Evolutionary conservation across 2,329 filamentous ascomycete genomes (phyloP), one percentile per base, ranked within the genome.

Genomic region (Hansfordia pulvinata): DNA sequence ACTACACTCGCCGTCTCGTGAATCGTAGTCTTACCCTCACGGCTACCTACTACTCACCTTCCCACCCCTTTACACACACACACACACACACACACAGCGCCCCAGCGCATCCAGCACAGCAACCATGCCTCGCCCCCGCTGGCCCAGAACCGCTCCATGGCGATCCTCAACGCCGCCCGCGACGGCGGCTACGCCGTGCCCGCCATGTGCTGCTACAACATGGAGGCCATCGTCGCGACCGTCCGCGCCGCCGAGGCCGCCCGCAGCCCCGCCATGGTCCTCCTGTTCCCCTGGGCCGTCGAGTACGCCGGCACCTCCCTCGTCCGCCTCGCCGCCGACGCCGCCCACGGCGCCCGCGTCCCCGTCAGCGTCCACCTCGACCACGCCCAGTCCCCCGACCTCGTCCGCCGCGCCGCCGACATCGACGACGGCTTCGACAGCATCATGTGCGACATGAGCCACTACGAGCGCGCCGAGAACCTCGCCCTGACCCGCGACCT

Each of bases 391-490:
- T 67, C 62, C 7, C 66, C 69, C 3, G 69, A 70, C 35, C 68
- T 73, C 17, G 69, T 76, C 35, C 62, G 64, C 10, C 56, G 54
- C 4, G 72, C 73, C 0, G 73, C 71, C 1, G 62, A 73, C 38
- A 60, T 69, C n/a, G 41, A 46, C 12, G 58, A 64, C 26, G 63
- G 54, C 3, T 81, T 81, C 38, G 76, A 82, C 49, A 69, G 64
- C 35, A 80, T 83, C 46, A 81, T 82, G 76, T 70, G 80, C 4
- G 76, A 82, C 47, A 82, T 82, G 76, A 69, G 62, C 33, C 76
- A 81, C 46, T 76, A 77, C 44, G 73, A 77, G 41, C 75, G 74
- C 39, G 73, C 65, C 30, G 76, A 80, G 53, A 82, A 82, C 39
- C 55, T 83, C 14, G 54, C 60, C 3, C 60, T 68, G 42, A 82